Percentiles rank a stretch among this genome's conserved stretches.
These are phyloP conservation scores for Scheffersomyces quercinus DNA, from an alignment of 1,139 yeast species.

Conservation along the genomic window DNA sequence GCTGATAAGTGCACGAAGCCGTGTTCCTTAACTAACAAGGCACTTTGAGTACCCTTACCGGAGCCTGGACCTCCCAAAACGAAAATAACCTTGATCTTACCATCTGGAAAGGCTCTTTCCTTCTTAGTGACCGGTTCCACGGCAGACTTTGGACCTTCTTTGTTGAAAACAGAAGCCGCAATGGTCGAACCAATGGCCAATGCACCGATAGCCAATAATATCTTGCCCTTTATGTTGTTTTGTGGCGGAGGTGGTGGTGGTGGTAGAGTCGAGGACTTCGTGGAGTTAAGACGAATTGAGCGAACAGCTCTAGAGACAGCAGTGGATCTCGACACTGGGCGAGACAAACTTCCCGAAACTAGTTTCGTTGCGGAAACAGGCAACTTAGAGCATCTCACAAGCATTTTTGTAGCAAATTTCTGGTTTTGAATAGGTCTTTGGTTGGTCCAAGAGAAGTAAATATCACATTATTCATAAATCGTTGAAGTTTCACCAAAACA, in stretches of 20 bases:
- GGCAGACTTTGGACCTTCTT: conserved; percentile 47
- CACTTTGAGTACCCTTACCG: conserved; percentile 97
- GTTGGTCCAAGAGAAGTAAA: no score
- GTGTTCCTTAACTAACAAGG: conserved; percentile 73
- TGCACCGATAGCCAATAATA: conserved; percentile 34
- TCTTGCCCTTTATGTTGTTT: conserved; percentile 20
- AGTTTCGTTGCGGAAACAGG: no score
- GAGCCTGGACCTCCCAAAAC: conserved; percentile 93
- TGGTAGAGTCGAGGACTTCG: conserved; percentile 11
- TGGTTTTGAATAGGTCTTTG: no score
- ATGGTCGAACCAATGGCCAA: conserved; percentile 51
- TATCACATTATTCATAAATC: no score
- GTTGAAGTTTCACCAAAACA: no score
- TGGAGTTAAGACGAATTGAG: conserved; percentile 18
- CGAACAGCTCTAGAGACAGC: neutral
- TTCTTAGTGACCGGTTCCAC: conserved; percentile 38
- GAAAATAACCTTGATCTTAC: conserved; percentile 75
- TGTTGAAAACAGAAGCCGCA: conserved; percentile 44
- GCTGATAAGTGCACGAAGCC: conserved; percentile 90
- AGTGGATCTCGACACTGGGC: conserved; percentile 2
- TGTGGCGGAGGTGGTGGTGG: conserved; percentile 17
- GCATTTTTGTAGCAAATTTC: no score
- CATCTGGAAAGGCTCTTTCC: conserved; percentile 53
- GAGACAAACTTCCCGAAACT: neutral
- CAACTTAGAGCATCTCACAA: neutral